Percentiles rank a stretch among this genome's conserved stretches.
phyloP scores from a whole-genome alignment of 2,329 filamentous ascomycete genomes.

The Paecilomyces fulvus region DNA sequence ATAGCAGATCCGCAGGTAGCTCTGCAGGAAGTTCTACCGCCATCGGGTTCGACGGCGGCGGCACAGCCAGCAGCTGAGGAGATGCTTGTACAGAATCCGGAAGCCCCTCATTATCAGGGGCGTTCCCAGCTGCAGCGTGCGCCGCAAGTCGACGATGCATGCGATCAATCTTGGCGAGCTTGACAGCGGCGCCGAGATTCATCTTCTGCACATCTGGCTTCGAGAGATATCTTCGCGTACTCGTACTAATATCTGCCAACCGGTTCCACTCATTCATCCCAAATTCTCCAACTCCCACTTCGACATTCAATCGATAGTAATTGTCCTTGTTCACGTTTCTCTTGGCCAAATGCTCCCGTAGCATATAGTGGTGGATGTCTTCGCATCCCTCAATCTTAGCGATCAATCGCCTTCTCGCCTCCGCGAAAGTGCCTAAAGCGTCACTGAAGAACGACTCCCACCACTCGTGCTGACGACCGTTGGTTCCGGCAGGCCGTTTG shows the following conservation, averaged over 20 bases:
- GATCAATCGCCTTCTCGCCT: slow-evolving; percentile 76
- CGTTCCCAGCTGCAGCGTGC: slow-evolving; percentile 26
- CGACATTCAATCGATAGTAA: slow-evolving; percentile 95
- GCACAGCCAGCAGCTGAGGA: slow-evolving; percentile 20
- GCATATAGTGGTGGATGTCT: slow-evolving; percentile 78
- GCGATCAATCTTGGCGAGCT: slow-evolving; percentile 73
- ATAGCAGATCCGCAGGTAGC: slow-evolving; percentile 28
- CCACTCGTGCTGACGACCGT: slow-evolving; percentile 65
- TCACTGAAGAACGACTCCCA: slow-evolving; percentile 75
- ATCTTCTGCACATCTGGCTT: slow-evolving; percentile 66
- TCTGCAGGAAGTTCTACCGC: slow-evolving; percentile 55
- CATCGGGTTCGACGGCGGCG: slow-evolving; percentile 37
- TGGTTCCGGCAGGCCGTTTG: slow-evolving; percentile 66
- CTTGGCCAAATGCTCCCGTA: slow-evolving; percentile 65
- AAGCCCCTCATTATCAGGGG: slow-evolving; percentile 23
- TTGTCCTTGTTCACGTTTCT: slow-evolving; percentile 77
- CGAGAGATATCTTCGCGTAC: slow-evolving; percentile 73
- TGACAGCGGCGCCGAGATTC: slow-evolving; percentile 66
- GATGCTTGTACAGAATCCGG: slow-evolving; percentile 17
- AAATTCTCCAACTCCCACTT: slow-evolving; percentile 92
- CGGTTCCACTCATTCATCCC: slow-evolving; percentile 98
- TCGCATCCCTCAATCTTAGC: slow-evolving; percentile 94
- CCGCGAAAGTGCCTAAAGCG: slow-evolving; percentile 75
- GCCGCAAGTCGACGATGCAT: slow-evolving; percentile 62
- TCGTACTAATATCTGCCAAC: slow-evolving; percentile 88